phyloP scores from a whole-genome alignment of 2,329 filamentous ascomycete species.

The Penicillium sp. region DNA sequence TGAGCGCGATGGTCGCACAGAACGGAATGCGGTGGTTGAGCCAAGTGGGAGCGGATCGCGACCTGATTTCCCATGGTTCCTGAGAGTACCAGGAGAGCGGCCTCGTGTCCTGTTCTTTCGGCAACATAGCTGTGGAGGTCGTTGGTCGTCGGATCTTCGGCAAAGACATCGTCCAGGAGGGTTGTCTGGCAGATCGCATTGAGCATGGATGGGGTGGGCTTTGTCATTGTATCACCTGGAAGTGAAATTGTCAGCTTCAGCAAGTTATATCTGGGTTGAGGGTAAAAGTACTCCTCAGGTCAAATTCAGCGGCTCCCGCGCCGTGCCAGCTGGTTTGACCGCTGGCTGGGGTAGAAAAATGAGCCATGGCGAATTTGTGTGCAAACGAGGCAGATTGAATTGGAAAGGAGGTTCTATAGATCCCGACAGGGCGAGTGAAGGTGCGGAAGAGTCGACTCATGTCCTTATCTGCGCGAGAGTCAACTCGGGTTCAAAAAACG shows the following conservation, averaged over 20 bases:
- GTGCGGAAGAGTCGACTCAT: neutral
- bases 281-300: conserved; percentile 50
- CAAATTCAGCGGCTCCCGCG: conserved; percentile 56
- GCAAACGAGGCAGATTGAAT: neutral
- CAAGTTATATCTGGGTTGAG: conserved; percentile 2
- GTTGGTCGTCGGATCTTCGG: conserved; percentile 76
- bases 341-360: conserved; percentile 14
- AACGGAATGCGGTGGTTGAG: conserved; percentile 76
- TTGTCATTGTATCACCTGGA: conserved; percentile 70
- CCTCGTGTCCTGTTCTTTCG: conserved; percentile 70
- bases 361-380: conserved; percentile 16
- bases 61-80: conserved; percentile 96
- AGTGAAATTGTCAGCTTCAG: neutral
- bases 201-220: conserved; percentile 79
- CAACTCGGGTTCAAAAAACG: neutral
- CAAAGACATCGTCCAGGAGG: conserved; percentile 80
- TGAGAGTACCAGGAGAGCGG: conserved; percentile 76
- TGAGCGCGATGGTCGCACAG: conserved; percentile 78
- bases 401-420: neutral
- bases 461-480: neutral
- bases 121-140: conserved; percentile 75
- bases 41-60: conserved; percentile 73
- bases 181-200: conserved; percentile 71
- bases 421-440: neutral
- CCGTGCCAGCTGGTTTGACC: conserved; percentile 36